A percentile compares a stretch with the other conserved stretches of the same genome.
phyloP scores from a whole-genome alignment of 2,329 filamentous ascomycete genomes.

The Neodidymelliopsis sp. region DNA sequence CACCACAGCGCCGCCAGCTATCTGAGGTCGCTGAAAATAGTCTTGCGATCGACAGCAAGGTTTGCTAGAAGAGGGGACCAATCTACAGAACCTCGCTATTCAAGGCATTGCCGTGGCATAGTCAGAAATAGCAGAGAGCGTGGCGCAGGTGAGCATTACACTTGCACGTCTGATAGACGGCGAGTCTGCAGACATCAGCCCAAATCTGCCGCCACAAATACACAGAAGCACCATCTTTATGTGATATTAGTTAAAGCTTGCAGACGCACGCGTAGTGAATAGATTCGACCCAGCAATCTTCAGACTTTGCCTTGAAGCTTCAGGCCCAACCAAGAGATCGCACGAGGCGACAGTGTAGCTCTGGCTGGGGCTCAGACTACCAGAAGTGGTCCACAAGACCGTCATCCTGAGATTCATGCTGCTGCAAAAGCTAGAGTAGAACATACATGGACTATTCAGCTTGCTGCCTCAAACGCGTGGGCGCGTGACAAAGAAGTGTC shows the following conservation, averaged over 20 bases:
- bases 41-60: too few species aligned
- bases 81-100: too few species aligned
- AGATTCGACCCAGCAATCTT: slow-evolving; percentile 8
- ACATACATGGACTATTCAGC: slow-evolving; percentile 10
- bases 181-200: too few species aligned
- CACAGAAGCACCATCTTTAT: neutral
- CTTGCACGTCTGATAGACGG: too few species aligned
- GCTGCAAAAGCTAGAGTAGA: slow-evolving; percentile 8
- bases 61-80: too few species aligned
- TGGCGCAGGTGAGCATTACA: too few species aligned
- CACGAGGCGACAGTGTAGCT: slow-evolving; percentile 36
- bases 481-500: slow-evolving; percentile 56
- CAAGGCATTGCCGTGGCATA: too few species aligned
- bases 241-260: slow-evolving; percentile 1
- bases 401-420: slow-evolving; percentile 39
- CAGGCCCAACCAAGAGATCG: slow-evolving; percentile 47
- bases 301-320: slow-evolving; percentile 49
- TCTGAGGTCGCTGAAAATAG: too few species aligned
- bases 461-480: slow-evolving; percentile 24
- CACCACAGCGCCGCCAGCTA: too few species aligned
- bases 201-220: too few species aligned
- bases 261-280: neutral
- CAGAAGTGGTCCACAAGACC: slow-evolving; percentile 49
- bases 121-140: too few species aligned
- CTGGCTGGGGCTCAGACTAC: slow-evolving; percentile 50